Conservation (phyloP, 768 basidiomycete genomes). For the Termitomyces sp. region DNA sequence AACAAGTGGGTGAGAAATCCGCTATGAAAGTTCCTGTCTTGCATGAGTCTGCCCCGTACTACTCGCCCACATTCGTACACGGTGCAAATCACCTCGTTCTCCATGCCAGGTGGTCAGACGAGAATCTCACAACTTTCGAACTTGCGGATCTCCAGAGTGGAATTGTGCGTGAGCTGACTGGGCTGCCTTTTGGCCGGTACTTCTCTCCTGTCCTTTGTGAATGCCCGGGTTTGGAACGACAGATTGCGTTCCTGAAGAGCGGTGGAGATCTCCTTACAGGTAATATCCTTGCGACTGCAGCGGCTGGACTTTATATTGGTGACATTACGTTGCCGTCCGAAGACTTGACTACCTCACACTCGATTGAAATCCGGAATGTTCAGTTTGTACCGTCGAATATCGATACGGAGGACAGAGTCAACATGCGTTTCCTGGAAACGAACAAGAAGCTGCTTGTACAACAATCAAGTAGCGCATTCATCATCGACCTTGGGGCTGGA, state of each 20-base stretch:
- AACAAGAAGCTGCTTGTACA: constrained; percentile 56
- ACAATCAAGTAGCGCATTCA: constrained; percentile 41
- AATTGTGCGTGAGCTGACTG: constrained; percentile 42
- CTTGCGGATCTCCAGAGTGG: constrained; percentile 46
- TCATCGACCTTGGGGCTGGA: constrained; percentile 44
- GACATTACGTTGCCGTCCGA: constrained; percentile 45
- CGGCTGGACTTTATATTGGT: constrained; percentile 59
- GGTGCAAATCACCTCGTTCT: constrained; percentile 45
- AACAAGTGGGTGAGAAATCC: constrained; percentile 30
- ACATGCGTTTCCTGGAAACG: constrained; percentile 52
- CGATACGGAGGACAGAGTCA: constrained; percentile 34
- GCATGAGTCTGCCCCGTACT: constrained; percentile 46
- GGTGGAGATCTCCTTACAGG: constrained; percentile 58
- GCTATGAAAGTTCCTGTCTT: constrained; percentile 42
- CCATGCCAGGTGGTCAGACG: constrained; percentile 67
- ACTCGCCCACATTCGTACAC: constrained; percentile 63
- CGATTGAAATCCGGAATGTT: constrained; percentile 40
- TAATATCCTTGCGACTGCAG: constrained; percentile 57
- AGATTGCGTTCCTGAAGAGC: constrained; percentile 60
- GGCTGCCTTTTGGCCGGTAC: constrained; percentile 62
- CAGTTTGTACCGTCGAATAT: constrained; percentile 50
- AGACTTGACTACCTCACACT: constrained; percentile 15
- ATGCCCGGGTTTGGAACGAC: constrained; percentile 34
- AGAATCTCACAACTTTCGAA: constrained; percentile 58
- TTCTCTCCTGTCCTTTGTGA: constrained; percentile 52